A percentile compares a stretch with the other conserved stretches of the same genome.
phyloP scores from a whole-genome alignment of 108 stramenopile genomes.

The Aurantiochytrium sp. region DNA sequence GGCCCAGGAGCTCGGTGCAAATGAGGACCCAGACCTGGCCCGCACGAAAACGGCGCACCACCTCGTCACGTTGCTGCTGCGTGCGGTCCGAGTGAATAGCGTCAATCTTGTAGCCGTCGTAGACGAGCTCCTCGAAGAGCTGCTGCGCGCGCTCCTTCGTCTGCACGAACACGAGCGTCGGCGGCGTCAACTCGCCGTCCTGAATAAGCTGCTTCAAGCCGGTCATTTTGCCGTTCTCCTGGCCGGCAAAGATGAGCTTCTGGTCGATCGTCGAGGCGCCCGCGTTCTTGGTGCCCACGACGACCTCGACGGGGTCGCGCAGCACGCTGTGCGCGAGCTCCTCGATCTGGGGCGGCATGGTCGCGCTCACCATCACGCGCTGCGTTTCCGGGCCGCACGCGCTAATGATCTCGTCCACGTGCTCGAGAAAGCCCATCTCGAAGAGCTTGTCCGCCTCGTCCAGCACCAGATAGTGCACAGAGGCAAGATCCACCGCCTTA shows the following conservation, averaged over 20 bases:
- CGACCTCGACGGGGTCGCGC: conserved; percentile 80
- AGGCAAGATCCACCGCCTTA: background rate
- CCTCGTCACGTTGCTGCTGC: conserved; percentile 73
- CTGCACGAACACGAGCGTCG: conserved; percentile 83
- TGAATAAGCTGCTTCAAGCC: conserved; percentile 63
- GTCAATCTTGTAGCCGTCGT: conserved; percentile 81
- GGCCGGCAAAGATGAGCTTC: conserved; percentile 85
- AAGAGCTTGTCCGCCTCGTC: conserved; percentile 65
- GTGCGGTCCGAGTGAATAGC: conserved; percentile 87
- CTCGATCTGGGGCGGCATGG: conserved; percentile 76
- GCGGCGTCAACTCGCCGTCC: conserved; percentile 71
- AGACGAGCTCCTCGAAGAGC: conserved; percentile 82
- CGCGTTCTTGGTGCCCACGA: conserved; percentile 66
- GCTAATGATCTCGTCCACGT: conserved; percentile 84
- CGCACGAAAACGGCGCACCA: conserved; percentile 80
- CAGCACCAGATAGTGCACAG: background rate
- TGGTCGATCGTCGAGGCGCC: conserved; percentile 53
- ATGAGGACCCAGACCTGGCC: conserved; percentile 97
- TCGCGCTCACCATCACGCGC: conserved; percentile 90
- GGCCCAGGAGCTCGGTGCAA: conserved; percentile 91
- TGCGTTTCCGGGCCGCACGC: conserved; percentile 49
- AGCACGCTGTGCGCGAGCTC: conserved; percentile 78
- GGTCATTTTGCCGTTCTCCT: conserved; percentile 92
- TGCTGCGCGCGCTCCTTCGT: conserved; percentile 91
- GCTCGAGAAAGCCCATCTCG: conserved; percentile 71